A percentile compares a stretch with the other conserved stretches of the same genome.
Conservation (phyloP, 2,329 filamentous ascomycete genomes). For the Epichloe amarillans region DNA sequence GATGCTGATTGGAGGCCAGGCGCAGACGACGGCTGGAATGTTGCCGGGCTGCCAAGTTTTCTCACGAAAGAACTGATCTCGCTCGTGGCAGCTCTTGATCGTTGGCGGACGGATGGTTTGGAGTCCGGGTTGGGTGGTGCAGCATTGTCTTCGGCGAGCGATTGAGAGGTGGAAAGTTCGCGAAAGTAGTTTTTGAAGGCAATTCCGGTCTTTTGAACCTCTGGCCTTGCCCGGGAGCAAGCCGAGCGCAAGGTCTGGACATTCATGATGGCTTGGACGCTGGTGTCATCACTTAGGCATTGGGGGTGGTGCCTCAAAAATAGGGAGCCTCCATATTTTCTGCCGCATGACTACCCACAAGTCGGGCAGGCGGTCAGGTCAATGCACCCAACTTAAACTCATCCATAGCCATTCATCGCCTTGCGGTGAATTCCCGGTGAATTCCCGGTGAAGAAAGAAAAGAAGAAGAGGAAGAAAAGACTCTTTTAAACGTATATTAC, state of each 20-base stretch:
- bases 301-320: neutral
- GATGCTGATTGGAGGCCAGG: neutral
- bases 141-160: conserved; percentile 17
- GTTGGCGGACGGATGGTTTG: conserved; percentile 13
- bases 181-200: conserved; percentile 16
- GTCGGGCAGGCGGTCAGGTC: conserved; percentile 3
- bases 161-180: conserved; percentile 24
- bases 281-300: neutral
- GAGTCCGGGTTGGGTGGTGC: conserved; percentile 11
- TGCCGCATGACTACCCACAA: neutral
- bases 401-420: neutral
- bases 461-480: neutral
- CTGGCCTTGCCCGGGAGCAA: conserved; percentile 21
- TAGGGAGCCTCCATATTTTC: neutral
- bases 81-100: conserved; percentile 20
- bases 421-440: neutral
- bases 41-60: conserved; percentile 7
- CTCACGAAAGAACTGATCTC: conserved; percentile 21
- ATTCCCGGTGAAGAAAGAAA: neutral
- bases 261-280: conserved; percentile 19
- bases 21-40: conserved; percentile 1
- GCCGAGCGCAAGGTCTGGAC: conserved; percentile 25
- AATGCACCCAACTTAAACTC: neutral
- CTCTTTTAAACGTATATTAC: neutral
- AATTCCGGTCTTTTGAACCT: conserved; percentile 18